These are phyloP conservation scores for Backusella australiensis DNA, from an alignment of 192 early-diverging fungal species.

Conservation along the genomic window DNA sequence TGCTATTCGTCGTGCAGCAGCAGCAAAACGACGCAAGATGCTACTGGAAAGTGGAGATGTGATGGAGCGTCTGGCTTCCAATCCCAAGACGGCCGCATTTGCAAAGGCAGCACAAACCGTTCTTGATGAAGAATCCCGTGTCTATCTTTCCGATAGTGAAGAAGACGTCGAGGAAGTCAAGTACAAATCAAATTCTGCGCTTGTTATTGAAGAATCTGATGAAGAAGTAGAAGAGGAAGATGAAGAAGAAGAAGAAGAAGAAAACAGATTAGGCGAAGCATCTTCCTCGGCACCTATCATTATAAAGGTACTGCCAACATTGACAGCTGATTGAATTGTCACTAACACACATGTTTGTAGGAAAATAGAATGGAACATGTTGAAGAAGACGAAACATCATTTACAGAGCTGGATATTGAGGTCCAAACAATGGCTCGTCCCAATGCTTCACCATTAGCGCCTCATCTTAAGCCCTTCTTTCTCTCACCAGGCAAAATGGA, in stretches of 20 bases:
- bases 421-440: neutral
- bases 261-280: neutral
- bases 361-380: neutral
- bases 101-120: conserved; percentile 34
- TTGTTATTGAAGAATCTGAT: neutral
- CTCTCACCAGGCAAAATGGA: conserved; percentile 12
- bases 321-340: no score
- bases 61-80: conserved; percentile 18
- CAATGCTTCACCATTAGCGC: neutral
- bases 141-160: conserved; percentile 33
- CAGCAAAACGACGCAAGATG: conserved; percentile 24
- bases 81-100: conserved; percentile 39
- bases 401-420: neutral
- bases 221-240: conserved; percentile 18
- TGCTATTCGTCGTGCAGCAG: conserved; percentile 24
- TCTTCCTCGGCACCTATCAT: neutral
- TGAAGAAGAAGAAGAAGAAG: neutral
- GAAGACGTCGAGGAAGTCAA: conserved; percentile 16
- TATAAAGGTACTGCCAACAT: neutral
- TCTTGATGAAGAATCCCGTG: conserved; percentile 17
- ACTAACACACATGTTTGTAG: neutral
- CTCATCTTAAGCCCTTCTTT: conserved; percentile 4
- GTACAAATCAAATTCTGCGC: neutral
- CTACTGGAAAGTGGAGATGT: conserved; percentile 20
- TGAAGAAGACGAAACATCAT: neutral